These are phyloP conservation scores for Rubia peregrina DNA, from an alignment of 305 asterid genomes.

Conservation along the genomic window DNA sequence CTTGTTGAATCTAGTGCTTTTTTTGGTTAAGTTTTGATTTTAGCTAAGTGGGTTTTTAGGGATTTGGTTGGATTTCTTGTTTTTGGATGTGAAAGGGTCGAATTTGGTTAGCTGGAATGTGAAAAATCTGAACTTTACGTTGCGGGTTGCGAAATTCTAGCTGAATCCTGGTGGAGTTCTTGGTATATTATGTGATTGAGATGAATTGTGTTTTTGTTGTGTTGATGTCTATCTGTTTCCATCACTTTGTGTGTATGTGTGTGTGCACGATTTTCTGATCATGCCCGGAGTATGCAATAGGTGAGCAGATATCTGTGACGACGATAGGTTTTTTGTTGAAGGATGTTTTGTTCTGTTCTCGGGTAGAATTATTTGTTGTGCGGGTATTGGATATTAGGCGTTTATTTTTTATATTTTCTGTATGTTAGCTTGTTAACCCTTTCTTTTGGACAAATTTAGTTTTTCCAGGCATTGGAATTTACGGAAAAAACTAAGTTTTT, in stretches of 20 bases:
- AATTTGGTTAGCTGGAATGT: slow-evolving; percentile 1
- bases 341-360: neutral
- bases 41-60: slow-evolving; percentile 6
- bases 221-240: neutral
- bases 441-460: neutral
- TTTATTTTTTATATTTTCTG: neutral
- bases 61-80: slow-evolving; percentile 3
- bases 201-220: neutral
- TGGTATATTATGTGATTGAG: neutral
- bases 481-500: neutral
- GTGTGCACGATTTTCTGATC: no score
- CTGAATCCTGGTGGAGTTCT: neutral
- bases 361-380: neutral
- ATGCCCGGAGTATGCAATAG: neutral
- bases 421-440: neutral
- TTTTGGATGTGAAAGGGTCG: neutral
- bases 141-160: neutral
- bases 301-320: neutral
- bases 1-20: neutral
- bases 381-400: neutral
- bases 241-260: neutral
- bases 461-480: neutral
- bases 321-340: neutral
- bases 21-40: neutral
- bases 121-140: neutral